Evolutionary conservation across 2,329 filamentous ascomycete species (phyloP), one percentile per base, ranked within the genome.

Genomic region (Fusarium succisae): DNA sequence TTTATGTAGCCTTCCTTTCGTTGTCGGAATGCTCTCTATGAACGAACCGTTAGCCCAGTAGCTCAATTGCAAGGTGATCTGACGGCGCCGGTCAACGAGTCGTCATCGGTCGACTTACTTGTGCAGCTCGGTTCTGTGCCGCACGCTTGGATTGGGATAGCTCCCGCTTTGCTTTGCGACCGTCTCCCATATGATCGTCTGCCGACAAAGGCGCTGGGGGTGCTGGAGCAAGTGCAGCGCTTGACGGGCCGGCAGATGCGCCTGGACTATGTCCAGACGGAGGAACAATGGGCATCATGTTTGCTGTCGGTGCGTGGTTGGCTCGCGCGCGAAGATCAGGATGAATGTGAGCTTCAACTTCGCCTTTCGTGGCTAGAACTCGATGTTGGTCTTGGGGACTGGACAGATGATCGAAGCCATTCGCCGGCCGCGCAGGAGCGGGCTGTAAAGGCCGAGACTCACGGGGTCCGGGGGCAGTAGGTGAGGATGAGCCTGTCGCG

Each of bases 1-100:
- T 97, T 97, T 83, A 99, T 99, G 82, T 99, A 98, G 51, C 94
- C 94, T 84, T 99, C 96, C 82, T 99, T 99, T 72, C 96, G 93
- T 84, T 98, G 95, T 47, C 96, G 94, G 84, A 99, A 99, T 47
- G 96, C 96, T 81, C 96, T 91, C 96, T 99, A 78, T 74, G 60
- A 28, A 61, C 24, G 14, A 44, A 55, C 28, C 45, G 79, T 82
- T 75, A 81, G 80, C 32, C 38, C 51, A 47, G 28, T 13, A 47
- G 20, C 37, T 63, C 47, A 44, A 48, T 35, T 28, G 18, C 15
- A 44, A 32, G 15, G 22, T 9, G 51, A 43, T 15, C 3, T 18
- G 32, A 37, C 17, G 47, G 55, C 48, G 14, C 26, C 38, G 20
- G 44, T 28, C 20, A 32, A 41, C 20, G 39, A 56, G 53, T 17